Evolutionary conservation across 202 grass and related monocot genomes (phyloP), one percentile per base, ranked within the genome.

Genomic region (Panicum hallii): DNA sequence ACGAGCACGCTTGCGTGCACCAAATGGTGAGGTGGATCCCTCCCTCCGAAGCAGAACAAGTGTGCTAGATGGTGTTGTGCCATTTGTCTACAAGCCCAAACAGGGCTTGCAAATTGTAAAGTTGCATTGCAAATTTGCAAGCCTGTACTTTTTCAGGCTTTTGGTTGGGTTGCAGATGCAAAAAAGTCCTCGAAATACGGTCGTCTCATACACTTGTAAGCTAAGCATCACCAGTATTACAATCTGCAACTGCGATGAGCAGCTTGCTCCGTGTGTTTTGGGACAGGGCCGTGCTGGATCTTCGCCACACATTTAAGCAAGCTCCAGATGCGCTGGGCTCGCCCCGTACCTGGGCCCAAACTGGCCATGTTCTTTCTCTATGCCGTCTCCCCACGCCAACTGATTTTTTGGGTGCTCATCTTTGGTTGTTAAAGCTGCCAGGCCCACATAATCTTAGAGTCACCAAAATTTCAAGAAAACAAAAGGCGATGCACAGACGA

Each of bases 341-440:
- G 48, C 14, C 78, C 32, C 19, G n/a, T 54, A 53, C 12, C 48
- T 41, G 34, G 63, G 7, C 49, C 78, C 40, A 81, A 81, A 58
- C 20, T 30, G 11, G 11, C 32, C 46, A 55, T 53, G 17, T 19
- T 66, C 13, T 6, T 16, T 53, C 15, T 11, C 16, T 44, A n/a
- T 79, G 30, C n/a, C 3, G 11, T 15, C 11, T 67, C 62, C 49
- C 12, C 28, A 36, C 43, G 63, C 63, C 17, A 65, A 36, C 17
- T 22, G 5, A 22, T 38, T 38, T 32, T 38, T 38, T 4, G 36
- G 36, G 3, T 38, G 4, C 3, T 40, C 3, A 58, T 76, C 20
- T 49, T 64, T 20, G 19, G 20, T 46, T 7, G 56, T 42, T 82
- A 45, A 72, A 54, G 46, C 34, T 19, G 19, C 19, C 11, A 71